phyloP scores from a whole-genome alignment of 2,329 filamentous ascomycete genomes.

The Ophiostoma australiae region DNA sequence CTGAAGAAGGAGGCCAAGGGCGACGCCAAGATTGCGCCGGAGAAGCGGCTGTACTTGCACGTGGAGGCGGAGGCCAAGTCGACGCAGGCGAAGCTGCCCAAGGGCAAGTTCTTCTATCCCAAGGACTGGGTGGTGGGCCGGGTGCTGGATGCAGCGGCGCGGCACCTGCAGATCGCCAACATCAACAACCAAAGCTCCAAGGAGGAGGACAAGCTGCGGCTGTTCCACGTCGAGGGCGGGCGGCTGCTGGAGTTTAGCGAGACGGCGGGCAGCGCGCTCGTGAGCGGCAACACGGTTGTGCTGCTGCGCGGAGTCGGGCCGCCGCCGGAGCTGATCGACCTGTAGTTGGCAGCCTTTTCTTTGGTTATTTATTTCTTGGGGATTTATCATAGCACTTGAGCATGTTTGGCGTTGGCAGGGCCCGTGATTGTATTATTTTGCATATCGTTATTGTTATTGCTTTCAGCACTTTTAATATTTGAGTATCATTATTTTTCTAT shows the following conservation, averaged over 20 bases:
- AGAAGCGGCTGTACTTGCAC: conserved; percentile 85
- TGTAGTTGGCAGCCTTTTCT: conserved; percentile 30
- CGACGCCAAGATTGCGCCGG: conserved; percentile 69
- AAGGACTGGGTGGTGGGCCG: conserved; percentile 86
- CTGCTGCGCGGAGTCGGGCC: conserved; percentile 78
- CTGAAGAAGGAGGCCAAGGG: conserved; percentile 88
- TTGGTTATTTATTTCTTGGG: neutral
- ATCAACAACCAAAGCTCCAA: conserved; percentile 72
- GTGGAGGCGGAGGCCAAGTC: conserved; percentile 88
- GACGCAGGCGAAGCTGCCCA: conserved; percentile 75
- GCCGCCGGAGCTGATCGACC: conserved; percentile 66
- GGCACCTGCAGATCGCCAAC: conserved; percentile 72
- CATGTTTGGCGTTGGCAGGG: neutral
- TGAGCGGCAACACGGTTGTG: conserved; percentile 85
- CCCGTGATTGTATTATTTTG: neutral
- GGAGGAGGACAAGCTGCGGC: conserved; percentile 73
- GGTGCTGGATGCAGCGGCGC: conserved; percentile 72
- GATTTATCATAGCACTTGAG: neutral
- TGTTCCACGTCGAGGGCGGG: conserved; percentile 92
- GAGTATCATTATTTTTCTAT: too few species aligned
- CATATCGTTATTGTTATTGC: neutral
- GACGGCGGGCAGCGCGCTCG: conserved; percentile 68
- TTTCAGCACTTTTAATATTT: neutral
- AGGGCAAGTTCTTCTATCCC: conserved; percentile 74
- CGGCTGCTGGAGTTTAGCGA: conserved; percentile 81